Evolutionary conservation across 805 yeast species (phyloP).

Genomic region (Lachancea meyersii): DNA sequence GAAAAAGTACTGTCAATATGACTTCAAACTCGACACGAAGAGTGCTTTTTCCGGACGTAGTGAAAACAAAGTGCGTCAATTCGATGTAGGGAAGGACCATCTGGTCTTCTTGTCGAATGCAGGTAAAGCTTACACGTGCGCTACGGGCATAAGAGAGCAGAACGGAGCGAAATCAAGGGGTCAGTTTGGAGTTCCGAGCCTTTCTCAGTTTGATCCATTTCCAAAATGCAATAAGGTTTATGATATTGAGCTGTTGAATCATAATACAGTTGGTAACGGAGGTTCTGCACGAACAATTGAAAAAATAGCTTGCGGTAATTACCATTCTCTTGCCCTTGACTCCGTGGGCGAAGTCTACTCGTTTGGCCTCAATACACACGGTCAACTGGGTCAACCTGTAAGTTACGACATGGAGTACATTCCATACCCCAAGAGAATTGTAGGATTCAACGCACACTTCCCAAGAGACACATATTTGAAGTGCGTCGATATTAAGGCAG

Average conservation of each 20-base stretch:
- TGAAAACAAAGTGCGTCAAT: constrained; percentile 45
- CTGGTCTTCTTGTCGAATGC: constrained; percentile 52
- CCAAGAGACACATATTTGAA: constrained; percentile 40
- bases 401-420: constrained; percentile 58
- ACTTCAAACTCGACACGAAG: constrained; percentile 19
- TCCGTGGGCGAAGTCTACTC: constrained; percentile 64
- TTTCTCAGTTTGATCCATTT: constrained; percentile 55
- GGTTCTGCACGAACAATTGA: constrained; percentile 40
- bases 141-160: constrained; percentile 43
- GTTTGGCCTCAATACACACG: constrained; percentile 79
- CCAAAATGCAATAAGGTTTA: constrained; percentile 45
- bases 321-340: constrained; percentile 69
- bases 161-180: constrained; percentile 49
- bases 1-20: constrained; percentile 19
- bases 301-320: constrained; percentile 65
- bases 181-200: constrained; percentile 76
- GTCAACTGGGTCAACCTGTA: constrained; percentile 76
- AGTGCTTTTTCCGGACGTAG: constrained; percentile 31
- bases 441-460: constrained; percentile 38
- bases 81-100: constrained; percentile 62
- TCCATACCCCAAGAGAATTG: constrained; percentile 60
- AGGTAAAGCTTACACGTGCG: constrained; percentile 57
- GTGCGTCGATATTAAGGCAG: constrained; percentile 56
- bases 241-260: constrained; percentile 37
- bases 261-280: constrained; percentile 13